Evolutionary conservation across 225 moss, liverwort and hornwort genomes (phyloP).

Genomic region (Rhytidiadelphus loreus): DNA sequence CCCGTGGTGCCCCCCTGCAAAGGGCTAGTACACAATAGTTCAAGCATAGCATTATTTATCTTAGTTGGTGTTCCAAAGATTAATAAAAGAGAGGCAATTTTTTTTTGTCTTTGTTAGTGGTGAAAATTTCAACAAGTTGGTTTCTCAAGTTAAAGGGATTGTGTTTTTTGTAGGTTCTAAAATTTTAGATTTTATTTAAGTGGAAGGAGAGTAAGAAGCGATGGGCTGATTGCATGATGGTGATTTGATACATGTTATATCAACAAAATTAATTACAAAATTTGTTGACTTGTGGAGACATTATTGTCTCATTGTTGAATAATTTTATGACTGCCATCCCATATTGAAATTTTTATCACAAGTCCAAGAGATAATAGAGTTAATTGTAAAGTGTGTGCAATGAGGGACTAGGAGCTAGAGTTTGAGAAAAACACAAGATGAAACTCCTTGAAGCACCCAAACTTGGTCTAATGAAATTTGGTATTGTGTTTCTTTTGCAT

Average conservation of each 20-base stretch:
- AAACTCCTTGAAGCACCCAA: too few species aligned
- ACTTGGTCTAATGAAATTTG: too few species aligned
- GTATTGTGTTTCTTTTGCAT: too few species aligned
- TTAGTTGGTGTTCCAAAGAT: not conserved
- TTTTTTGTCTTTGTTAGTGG: rapidly evolving
- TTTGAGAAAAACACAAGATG: too few species aligned
- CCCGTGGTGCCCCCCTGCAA: not conserved
- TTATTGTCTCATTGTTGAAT: not conserved
- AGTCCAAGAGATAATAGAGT: too few species aligned
- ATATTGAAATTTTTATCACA: not conserved
- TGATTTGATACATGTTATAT: not conserved
- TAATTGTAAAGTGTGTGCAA: too few species aligned
- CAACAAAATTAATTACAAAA: not conserved
- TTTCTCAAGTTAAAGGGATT: not conserved
- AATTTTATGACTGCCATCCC: not conserved
- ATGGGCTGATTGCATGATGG: too few species aligned
- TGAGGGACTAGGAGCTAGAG: rapidly evolving
- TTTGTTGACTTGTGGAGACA: not conserved
- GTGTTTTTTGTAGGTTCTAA: not conserved
- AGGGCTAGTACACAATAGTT: not conserved
- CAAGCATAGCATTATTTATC: not conserved
- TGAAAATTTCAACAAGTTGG: not conserved
- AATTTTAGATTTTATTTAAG: not conserved
- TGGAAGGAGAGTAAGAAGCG: not conserved
- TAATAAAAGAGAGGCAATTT: not conserved